phyloP scores from a whole-genome alignment of 371 early-diverging fungal species.

The Funneliformis caledonium region DNA sequence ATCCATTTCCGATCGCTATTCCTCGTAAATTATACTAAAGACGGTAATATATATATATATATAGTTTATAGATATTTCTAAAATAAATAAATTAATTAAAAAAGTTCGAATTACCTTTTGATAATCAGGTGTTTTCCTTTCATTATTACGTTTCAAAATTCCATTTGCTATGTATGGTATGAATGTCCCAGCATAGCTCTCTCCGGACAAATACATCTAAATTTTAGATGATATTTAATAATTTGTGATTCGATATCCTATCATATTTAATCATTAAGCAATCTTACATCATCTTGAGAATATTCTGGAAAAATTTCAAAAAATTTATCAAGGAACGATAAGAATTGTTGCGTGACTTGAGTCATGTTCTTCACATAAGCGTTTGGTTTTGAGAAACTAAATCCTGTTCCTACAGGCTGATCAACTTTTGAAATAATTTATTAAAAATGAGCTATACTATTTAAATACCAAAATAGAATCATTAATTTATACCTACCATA shows the following conservation, averaged over 20 bases:
- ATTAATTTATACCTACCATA: constrained; percentile 55
- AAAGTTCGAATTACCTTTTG: not conserved
- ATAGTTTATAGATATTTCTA: not conserved
- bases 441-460: not conserved
- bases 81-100: not conserved
- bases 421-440: constrained; percentile 61
- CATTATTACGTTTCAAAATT: constrained; percentile 59
- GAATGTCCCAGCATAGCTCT: constrained; percentile 86
- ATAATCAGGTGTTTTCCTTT: constrained; percentile 41
- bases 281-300: constrained; percentile 53
- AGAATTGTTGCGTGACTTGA: constrained; percentile 60
- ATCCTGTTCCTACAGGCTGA: constrained; percentile 88
- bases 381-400: constrained; percentile 49
- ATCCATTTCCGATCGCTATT: constrained; percentile 83
- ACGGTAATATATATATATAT: not conserved
- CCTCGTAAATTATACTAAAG: constrained; percentile 65
- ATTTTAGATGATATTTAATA: not conserved
- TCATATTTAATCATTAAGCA: not conserved
- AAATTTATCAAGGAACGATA: constrained; percentile 65
- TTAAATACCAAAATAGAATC: not conserved
- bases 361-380: constrained; percentile 41
- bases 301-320: constrained; percentile 67
- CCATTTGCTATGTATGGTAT: constrained; percentile 78
- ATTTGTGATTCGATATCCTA: not conserved
- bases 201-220: constrained; percentile 81